phyloP scores from a whole-genome alignment of 2,329 filamentous ascomycete genomes.

The Colletotrichum spinosum region DNA sequence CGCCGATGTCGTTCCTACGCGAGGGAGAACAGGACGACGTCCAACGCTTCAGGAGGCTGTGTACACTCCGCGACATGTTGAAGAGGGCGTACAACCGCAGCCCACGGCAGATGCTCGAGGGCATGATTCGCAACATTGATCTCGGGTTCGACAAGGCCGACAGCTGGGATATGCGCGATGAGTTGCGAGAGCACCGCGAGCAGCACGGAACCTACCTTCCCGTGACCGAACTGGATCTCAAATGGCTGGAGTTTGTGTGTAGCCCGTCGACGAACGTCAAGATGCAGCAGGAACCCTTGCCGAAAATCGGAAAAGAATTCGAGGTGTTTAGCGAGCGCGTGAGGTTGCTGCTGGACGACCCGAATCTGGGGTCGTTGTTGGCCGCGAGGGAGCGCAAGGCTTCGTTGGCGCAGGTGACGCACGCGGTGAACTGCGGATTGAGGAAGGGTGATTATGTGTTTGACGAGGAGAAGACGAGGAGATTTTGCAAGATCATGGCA shows the following conservation, averaged over 20 bases:
- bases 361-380: conserved; percentile 40
- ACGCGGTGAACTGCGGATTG: conserved; percentile 11
- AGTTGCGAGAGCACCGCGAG: conserved; percentile 10
- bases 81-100: conserved; percentile 38
- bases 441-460: conserved; percentile 17
- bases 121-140: conserved; percentile 38
- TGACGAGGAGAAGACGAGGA: conserved; percentile 42
- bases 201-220: conserved; percentile 1
- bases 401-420: neutral
- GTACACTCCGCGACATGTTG: conserved; percentile 41
- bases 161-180: conserved; percentile 23
- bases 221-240: conserved; percentile 22
- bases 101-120: conserved; percentile 44
- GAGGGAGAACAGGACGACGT: conserved; percentile 44
- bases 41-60: conserved; percentile 40
- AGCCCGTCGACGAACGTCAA: conserved; percentile 39
- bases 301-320: conserved; percentile 37
- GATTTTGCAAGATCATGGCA: conserved; percentile 41
- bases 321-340: conserved; percentile 48
- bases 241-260: conserved; percentile 32
- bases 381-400: conserved; percentile 1
- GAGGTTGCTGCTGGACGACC: conserved; percentile 47
- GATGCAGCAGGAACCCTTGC: conserved; percentile 38
- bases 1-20: conserved; percentile 39
- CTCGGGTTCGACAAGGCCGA: conserved; percentile 2